Evolutionary conservation across 495 filamentous ascomycete genomes (phyloP), one percentile per base, ranked within the genome.

Genomic region (Xylaria castorea): DNA sequence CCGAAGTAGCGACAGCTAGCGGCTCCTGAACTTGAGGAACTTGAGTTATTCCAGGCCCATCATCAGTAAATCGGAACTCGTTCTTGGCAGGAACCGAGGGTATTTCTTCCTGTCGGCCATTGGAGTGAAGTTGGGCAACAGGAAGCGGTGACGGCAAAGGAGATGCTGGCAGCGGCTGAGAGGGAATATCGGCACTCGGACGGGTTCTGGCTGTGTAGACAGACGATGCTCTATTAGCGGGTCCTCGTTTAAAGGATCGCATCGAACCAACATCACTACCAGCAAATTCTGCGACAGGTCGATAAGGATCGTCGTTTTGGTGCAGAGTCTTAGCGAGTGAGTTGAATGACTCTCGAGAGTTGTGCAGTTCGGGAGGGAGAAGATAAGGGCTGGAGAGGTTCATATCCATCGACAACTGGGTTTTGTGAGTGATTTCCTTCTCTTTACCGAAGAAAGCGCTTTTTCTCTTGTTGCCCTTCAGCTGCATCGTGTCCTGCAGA

Each of bases 381-480:
- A 99, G 87, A 79, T 98, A 99, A 7, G 96, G 96, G 73, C 89
- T 94, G 40, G 87, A 89, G 36, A 95, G 85, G 73, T 93, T 91
- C 84, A 97, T 87, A 75, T 94, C 92, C 87, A 95, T 88, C 5
- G 95, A 97, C 78, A 98, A 82, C 63, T 95, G 94, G 34, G 85
- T 79, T 69, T 89, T 89, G 62, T 86, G 88, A 3, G 77, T 71
- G 7, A 65, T 65, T 60, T 89, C 86, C 74, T 88, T 88, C 71
- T 86, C 83, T 71, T 86, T 84, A 46, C 82, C 81, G 62, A 85
- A 78, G n/a, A 84, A 77, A 1, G 74, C 71, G 36, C 80, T 85
- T 75, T 79, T 85, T 72, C 85, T 86, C 68, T 87, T 85, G 53
- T 69, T 77, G 12, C 76, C 73, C 57, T 83, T 81, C 32, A 72